phyloP scores from a whole-genome alignment of 768 basidiomycete genomes.

The Trametes coccinea region DNA sequence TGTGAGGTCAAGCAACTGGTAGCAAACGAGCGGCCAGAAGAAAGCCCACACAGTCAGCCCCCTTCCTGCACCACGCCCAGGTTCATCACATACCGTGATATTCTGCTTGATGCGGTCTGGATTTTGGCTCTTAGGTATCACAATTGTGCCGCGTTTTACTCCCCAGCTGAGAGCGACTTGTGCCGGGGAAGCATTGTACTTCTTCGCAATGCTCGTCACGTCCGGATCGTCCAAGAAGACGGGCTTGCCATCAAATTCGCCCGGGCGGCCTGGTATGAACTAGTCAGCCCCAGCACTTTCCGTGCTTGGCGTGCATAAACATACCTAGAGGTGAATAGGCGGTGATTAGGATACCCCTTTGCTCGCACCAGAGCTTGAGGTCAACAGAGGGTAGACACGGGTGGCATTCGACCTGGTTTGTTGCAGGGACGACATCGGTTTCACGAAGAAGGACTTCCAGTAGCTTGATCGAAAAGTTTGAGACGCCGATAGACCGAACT shows the following conservation, averaged over 20 bases:
- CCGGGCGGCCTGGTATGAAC: slow-evolving; percentile 35
- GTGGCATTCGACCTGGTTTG: slow-evolving; percentile 48
- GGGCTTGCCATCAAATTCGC: slow-evolving; percentile 24
- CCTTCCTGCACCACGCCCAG: background rate
- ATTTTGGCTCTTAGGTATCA: slow-evolving; percentile 55
- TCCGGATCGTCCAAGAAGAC: slow-evolving; percentile 37
- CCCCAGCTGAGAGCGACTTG: slow-evolving; percentile 61
- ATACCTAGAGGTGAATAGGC: slow-evolving; percentile 53
- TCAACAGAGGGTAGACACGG: slow-evolving; percentile 53
- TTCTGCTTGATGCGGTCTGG: slow-evolving; percentile 53
- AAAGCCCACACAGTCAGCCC: no score
- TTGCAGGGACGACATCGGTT: slow-evolving; percentile 44
- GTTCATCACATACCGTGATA: slow-evolving; percentile 34
- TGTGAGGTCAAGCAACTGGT: slow-evolving; percentile 60
- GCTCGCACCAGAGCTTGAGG: slow-evolving; percentile 47
- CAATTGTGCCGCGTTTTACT: slow-evolving; percentile 50
- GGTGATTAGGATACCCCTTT: slow-evolving; percentile 49
- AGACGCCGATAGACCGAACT: slow-evolving; percentile 54
- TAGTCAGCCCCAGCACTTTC: no score
- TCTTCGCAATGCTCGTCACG: slow-evolving; percentile 26
- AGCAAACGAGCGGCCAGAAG: no score
- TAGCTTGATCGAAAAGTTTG: slow-evolving; percentile 55
- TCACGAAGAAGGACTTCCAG: slow-evolving; percentile 39
- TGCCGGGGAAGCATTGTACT: slow-evolving; percentile 47
- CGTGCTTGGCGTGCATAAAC: background rate